phyloP scores from a whole-genome alignment of 2,329 filamentous ascomycete species.

The Rhynchosporium secalis region DNA sequence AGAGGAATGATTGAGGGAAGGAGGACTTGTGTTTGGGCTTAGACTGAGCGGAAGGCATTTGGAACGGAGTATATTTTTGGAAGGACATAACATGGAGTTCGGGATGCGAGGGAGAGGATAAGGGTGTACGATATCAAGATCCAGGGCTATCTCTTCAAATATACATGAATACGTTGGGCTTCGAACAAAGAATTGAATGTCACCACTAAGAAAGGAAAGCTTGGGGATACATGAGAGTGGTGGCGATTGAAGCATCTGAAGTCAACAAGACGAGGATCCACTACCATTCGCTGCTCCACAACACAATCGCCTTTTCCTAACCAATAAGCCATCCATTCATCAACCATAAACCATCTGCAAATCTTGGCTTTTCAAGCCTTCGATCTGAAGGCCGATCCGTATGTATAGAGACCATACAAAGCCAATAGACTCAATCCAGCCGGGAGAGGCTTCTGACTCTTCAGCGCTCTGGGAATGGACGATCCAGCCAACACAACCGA shows the following conservation, averaged over 20 bases:
- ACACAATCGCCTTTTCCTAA: neutral
- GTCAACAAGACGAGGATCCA: neutral
- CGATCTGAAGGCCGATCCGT: slow-evolving; percentile 64
- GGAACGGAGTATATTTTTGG: slow-evolving; percentile 12
- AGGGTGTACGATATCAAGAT: slow-evolving; percentile 24
- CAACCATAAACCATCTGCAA: neutral
- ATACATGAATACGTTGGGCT: neutral
- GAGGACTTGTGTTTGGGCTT: neutral
- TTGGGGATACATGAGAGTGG: neutral
- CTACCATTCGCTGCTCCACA: slow-evolving; percentile 3
- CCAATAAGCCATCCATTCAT: neutral
- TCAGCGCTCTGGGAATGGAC: slow-evolving; percentile 83
- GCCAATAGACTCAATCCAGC: slow-evolving; percentile 77
- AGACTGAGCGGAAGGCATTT: neutral
- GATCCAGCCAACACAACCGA: slow-evolving; percentile 82
- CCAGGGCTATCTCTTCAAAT: slow-evolving; percentile 12
- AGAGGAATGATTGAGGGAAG: neutral
- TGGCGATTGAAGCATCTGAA: neutral
- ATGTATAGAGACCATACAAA: slow-evolving; percentile 74
- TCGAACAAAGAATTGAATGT: neutral
- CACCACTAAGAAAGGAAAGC: neutral
- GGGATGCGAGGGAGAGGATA: slow-evolving; percentile 9
- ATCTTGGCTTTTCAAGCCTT: neutral
- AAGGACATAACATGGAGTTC: slow-evolving; percentile 22
- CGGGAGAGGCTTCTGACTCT: slow-evolving; percentile 80